Evolutionary conservation across 2,329 filamentous ascomycete species (phyloP).

Genomic region (Pestalotiopsis sp.): DNA sequence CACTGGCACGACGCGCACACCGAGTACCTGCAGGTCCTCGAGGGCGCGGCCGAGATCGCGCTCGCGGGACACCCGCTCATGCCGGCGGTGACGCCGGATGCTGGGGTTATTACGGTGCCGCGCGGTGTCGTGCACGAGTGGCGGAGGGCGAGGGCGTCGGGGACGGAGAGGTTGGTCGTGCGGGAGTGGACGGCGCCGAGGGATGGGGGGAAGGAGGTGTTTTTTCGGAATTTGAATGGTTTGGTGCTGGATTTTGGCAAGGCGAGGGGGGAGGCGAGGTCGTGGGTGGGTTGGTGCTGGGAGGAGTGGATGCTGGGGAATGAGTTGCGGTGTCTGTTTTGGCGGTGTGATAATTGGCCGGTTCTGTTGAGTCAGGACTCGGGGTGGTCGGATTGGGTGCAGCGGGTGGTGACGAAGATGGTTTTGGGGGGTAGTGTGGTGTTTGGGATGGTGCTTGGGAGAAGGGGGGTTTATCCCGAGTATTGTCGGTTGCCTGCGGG

Average conservation of each 20-base stretch:
- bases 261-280: not conserved
- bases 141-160: slow-evolving; percentile 35
- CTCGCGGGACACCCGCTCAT: slow-evolving; percentile 35
- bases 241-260: slow-evolving; percentile 33
- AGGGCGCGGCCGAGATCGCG: slow-evolving; percentile 21
- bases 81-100: slow-evolving; percentile 22
- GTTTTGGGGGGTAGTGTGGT: not conserved
- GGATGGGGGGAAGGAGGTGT: slow-evolving; percentile 48
- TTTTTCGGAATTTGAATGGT: slow-evolving; percentile 54
- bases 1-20: slow-evolving; percentile 53
- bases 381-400: slow-evolving; percentile 17
- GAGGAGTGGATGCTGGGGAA: slow-evolving; percentile 19
- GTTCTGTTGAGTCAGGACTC: slow-evolving; percentile 14
- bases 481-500: not conserved
- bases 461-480: not conserved
- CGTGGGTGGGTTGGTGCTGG: not conserved
- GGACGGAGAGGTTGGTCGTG: slow-evolving; percentile 42
- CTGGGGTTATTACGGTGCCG: slow-evolving; percentile 37
- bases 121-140: slow-evolving; percentile 47
- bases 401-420: slow-evolving; percentile 18
- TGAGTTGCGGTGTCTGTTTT: slow-evolving; percentile 26
- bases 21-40: slow-evolving; percentile 46
- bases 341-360: slow-evolving; percentile 27
- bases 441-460: not conserved
- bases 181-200: slow-evolving; percentile 47